Base-by-base conservation (phyloP, 257 asterid genomes). In the Avicennia marina region DNA sequence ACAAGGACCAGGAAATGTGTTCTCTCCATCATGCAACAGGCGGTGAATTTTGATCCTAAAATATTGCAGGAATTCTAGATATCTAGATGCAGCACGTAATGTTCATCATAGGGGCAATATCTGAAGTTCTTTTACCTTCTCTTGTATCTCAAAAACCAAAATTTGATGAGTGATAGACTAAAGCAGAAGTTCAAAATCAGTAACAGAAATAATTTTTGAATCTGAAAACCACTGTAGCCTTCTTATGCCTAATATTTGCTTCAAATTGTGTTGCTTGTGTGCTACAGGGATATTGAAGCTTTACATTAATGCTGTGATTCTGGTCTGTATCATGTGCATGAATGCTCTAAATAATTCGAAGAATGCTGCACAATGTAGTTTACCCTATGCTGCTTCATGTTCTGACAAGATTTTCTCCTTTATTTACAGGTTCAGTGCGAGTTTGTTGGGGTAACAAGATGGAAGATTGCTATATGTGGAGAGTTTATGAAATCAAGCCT, bases 401-500 rank as follows among this genome's bases (percentile, higher is more conserved):
- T 53, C 53, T 45, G 43, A 47, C 52, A 29, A 44, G 29, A 16
- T 40, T 53, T 32, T 25, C 55, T 50, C 17, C 18, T 19, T 53
- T 56, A 27, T 57, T 56, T 69, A 39, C 63, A 91, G 98, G 74
- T 91, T 52, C 81, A 66, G 25, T 91, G 95, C 29, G 95, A 91
- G 78, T 91, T 85, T 74, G 84, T 85, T 65, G 81, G 85, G 53
- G 80, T 91, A 60, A 85, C 89, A n/a, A 79, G 68, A 73, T 91
- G 98, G 98, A 85, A 70, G 77, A 90, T 80, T 66, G 98, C 98
- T 57, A 91, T 91, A 66, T 91, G 98, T 31, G 98, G 98, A 66
- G 97, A 91, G 70, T 88, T 68, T 63, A 80, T 85, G 98, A 91
- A 78, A 74, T 81, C 94, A 52, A 81, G 69, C 74, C 75, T 85